phyloP scores from a whole-genome alignment of 2,329 filamentous ascomycete species.

The Calycina herbarum region DNA sequence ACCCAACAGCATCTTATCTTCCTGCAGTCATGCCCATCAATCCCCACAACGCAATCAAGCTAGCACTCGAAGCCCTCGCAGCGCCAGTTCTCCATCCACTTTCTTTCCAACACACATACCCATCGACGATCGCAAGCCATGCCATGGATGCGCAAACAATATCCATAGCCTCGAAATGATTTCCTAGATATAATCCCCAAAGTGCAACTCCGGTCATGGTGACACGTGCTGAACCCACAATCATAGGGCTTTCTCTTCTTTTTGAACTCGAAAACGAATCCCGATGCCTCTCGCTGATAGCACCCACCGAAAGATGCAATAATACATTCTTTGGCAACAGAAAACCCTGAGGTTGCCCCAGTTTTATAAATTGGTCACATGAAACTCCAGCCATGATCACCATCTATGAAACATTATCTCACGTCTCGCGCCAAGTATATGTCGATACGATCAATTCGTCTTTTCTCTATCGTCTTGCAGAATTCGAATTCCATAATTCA shows the following conservation, averaged over 20 bases:
- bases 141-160: background rate
- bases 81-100: background rate
- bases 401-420: no score
- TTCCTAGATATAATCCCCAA: background rate
- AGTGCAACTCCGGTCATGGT: background rate
- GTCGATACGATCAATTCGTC: no score
- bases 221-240: background rate
- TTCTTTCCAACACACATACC: conserved; percentile 3
- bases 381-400: no score
- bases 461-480: no score
- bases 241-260: background rate
- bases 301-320: no score
- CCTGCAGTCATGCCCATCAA: background rate
- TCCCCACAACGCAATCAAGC: background rate
- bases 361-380: no score
- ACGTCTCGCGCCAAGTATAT: no score
- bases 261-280: no score
- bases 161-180: conserved; percentile 4
- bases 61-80: background rate
- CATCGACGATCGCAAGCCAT: background rate
- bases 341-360: no score
- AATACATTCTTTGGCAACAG: no score
- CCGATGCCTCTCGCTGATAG: no score
- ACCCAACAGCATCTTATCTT: background rate
- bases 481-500: no score